Evolutionary conservation across 768 basidiomycete species (phyloP).

Genomic region (Lentinula lateritia): DNA sequence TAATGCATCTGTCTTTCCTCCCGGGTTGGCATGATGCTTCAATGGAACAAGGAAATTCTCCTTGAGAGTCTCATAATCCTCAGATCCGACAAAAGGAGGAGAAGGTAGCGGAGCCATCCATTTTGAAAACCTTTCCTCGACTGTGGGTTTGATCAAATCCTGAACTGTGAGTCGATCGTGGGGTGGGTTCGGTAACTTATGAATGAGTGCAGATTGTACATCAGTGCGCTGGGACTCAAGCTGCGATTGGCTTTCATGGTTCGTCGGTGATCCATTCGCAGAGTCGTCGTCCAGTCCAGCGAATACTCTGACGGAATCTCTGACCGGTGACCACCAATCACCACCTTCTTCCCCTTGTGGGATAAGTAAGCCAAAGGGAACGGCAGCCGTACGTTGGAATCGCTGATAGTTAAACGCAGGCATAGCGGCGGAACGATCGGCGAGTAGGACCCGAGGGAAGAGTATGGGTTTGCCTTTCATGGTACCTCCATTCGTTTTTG

Average conservation of each 20-base stretch:
- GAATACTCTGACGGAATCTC: conserved; percentile 68
- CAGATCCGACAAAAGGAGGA: background rate
- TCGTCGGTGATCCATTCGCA: conserved; percentile 14
- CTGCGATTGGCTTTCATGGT: conserved; percentile 29
- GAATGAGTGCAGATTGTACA: background rate
- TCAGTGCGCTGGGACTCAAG: background rate
- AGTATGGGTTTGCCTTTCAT: conserved; percentile 66
- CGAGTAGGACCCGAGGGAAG: conserved; percentile 83
- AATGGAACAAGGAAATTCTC: background rate
- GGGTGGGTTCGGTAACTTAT: background rate
- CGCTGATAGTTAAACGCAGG: conserved; percentile 56
- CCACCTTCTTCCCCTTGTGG: conserved; percentile 46
- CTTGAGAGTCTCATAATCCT: background rate
- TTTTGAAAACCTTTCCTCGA: background rate
- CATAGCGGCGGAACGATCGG: conserved; percentile 85
- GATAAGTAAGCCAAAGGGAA: conserved; percentile 54
- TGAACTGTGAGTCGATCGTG: background rate
- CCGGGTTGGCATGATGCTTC: background rate
- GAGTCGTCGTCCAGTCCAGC: conserved; percentile 46
- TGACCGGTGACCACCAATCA: conserved; percentile 82
- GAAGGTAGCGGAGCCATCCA: background rate
- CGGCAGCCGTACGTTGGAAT: conserved; percentile 73
- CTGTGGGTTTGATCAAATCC: conserved; percentile 1
- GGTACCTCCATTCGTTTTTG: background rate
- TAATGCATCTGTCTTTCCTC: background rate